Percentiles rank a stretch among this genome's conserved stretches.
Evolutionary conservation across 371 early-diverging fungal genomes (phyloP).

Genomic region (Mucor indicus): DNA sequence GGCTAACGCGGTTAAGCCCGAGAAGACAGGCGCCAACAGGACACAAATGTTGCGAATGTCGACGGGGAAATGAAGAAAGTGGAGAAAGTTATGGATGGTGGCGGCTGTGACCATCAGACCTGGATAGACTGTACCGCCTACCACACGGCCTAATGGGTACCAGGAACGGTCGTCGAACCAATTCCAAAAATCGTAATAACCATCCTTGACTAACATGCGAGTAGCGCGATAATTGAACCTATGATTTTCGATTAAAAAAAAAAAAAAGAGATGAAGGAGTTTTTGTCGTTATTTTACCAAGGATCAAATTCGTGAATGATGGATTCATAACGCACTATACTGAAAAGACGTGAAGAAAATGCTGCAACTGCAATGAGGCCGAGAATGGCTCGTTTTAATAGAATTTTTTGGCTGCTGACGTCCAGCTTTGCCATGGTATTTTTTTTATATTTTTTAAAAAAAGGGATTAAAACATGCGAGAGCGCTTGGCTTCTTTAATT

Average conservation of each 20-base stretch:
- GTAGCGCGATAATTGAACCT: constrained; percentile 99
- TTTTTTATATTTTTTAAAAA: too few relatives aligned
- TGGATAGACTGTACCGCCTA: constrained; percentile 97
- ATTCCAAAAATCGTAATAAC: constrained; percentile 97
- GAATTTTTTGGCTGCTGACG: constrained; percentile 53
- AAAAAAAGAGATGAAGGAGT: too few relatives aligned
- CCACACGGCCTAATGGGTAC: constrained; percentile 99
- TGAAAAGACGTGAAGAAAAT: constrained; percentile 92
- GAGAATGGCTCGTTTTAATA: constrained; percentile 73
- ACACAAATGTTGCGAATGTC: constrained; percentile 98
- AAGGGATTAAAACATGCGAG: too few relatives aligned
- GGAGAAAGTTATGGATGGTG: constrained; percentile 90
- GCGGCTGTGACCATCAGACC: constrained; percentile 98
- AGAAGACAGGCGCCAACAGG: constrained; percentile 94
- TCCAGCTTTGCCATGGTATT: constrained; percentile 44
- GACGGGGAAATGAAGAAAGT: constrained; percentile 87
- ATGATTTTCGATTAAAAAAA: too few relatives aligned
- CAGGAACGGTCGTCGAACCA: constrained; percentile 99
- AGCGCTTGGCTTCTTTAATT: too few relatives aligned
- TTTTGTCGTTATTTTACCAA: constrained; percentile 54
- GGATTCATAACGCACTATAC: constrained; percentile 92
- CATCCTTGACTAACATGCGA: constrained; percentile 90
- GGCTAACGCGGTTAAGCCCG: constrained; percentile 90
- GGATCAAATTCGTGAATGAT: constrained; percentile 99
- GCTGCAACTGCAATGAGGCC: constrained; percentile 85